Evolutionary conservation across 2,329 filamentous ascomycete species (phyloP).

Genomic region (Calonectria leucothoes): DNA sequence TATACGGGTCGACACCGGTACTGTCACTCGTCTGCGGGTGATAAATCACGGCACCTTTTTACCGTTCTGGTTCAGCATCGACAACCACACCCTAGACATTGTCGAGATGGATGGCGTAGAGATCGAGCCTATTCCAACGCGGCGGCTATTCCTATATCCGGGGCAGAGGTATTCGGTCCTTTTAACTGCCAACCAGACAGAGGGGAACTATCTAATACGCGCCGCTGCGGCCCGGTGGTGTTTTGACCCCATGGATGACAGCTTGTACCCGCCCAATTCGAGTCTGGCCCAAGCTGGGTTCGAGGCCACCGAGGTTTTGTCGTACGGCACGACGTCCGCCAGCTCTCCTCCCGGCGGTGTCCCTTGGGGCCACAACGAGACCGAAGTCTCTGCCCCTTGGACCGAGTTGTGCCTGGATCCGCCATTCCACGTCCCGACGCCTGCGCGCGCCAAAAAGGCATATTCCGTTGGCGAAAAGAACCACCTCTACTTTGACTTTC

Average conservation of each 20-base stretch:
- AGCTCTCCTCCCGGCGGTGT: constrained; percentile 15
- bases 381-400: constrained; percentile 6
- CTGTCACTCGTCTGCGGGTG: constrained; percentile 45
- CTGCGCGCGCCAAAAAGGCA: constrained; percentile 19
- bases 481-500: constrained; percentile 13
- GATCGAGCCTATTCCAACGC: constrained; percentile 55
- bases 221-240: constrained; percentile 18
- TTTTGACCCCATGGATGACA: not conserved
- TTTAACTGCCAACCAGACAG: constrained; percentile 54
- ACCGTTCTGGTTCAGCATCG: constrained; percentile 56
- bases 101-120: constrained; percentile 63
- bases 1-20: no score
- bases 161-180: constrained; percentile 63
- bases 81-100: constrained; percentile 50
- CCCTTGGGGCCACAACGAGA: constrained; percentile 22
- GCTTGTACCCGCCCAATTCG: not conserved
- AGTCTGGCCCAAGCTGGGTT: constrained; percentile 9
- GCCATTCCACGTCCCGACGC: constrained; percentile 30
- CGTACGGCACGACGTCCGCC: constrained; percentile 27
- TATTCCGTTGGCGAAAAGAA: constrained; percentile 31
- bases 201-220: constrained; percentile 32
- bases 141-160: constrained; percentile 57
- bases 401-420: constrained; percentile 19
- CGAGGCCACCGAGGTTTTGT: constrained; percentile 26
- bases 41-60: constrained; percentile 54